phyloP scores from a whole-genome alignment of 139 green algal genomes.

The Coelastrella sp. region DNA sequence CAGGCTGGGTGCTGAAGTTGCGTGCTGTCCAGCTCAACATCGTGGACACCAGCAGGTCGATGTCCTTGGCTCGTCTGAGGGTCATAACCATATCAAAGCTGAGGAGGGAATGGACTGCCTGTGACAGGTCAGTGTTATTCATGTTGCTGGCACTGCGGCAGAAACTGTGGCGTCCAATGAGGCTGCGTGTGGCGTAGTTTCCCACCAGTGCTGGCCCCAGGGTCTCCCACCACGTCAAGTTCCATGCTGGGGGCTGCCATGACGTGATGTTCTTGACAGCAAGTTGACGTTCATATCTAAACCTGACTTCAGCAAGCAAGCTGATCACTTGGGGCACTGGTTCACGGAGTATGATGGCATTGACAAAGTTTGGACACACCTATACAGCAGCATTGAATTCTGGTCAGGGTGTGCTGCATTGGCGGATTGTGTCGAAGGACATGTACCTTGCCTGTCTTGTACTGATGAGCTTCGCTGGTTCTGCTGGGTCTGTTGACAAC shows the following conservation, averaged over 20 bases:
- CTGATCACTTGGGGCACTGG: slow-evolving; percentile 28
- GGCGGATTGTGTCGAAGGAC: too few relatives aligned
- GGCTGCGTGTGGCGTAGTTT: slow-evolving; percentile 37
- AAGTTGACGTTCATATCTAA: slow-evolving; percentile 29
- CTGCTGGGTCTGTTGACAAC: too few relatives aligned
- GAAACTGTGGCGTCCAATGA: slow-evolving; percentile 6
- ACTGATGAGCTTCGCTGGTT: too few relatives aligned
- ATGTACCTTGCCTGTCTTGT: too few relatives aligned
- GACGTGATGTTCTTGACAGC: slow-evolving; percentile 4
- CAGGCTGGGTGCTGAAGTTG: slow-evolving; percentile 41
- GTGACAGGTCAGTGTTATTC: not conserved
- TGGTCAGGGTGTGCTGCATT: too few relatives aligned
- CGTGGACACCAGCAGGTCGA: slow-evolving; percentile 25
- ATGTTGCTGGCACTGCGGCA: slow-evolving; percentile 42
- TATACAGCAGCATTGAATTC: not conserved
- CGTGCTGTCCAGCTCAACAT: slow-evolving; percentile 33
- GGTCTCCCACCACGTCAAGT: slow-evolving; percentile 42
- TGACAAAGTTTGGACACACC: slow-evolving; percentile 36
- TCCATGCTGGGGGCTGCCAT: slow-evolving; percentile 37
- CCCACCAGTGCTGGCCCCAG: slow-evolving; percentile 33
- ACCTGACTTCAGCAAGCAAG: slow-evolving; percentile 32
- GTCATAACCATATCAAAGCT: slow-evolving; percentile 44
- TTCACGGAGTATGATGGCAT: slow-evolving; percentile 33
- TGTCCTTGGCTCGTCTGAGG: not conserved
- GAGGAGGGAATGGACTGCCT: slow-evolving; percentile 10